These are phyloP conservation scores for Serendipita sp. DNA, from an alignment of 768 basidiomycete species.

Conservation along the genomic window DNA sequence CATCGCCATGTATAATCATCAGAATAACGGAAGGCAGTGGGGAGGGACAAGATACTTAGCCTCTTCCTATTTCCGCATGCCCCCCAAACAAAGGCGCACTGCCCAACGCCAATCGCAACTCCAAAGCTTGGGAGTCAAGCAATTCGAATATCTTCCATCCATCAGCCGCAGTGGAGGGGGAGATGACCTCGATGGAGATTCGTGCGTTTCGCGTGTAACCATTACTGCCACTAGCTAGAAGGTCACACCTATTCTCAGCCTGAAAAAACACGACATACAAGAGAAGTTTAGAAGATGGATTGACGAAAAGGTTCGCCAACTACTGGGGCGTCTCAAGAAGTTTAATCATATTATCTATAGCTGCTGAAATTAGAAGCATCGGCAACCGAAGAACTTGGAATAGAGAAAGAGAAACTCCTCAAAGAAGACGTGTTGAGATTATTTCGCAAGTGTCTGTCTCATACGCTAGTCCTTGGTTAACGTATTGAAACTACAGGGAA, in stretches of 20 bases:
- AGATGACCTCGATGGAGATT: conserved; percentile 2
- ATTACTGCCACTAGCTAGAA: neutral
- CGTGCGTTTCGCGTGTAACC: neutral
- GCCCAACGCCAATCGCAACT: neutral
- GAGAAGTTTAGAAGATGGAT: neutral
- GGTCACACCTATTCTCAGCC: neutral
- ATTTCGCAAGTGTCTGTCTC: neutral
- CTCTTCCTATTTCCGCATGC: neutral
- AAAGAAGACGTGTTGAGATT: neutral
- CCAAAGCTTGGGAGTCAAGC: neutral
- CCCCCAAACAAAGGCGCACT: neutral
- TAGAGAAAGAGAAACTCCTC: neutral
- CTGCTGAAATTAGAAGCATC: neutral
- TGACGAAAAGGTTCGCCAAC: neutral
- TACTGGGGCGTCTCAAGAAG: neutral
- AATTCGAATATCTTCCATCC: neutral
- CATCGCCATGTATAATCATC: neutral
- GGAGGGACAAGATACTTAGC: neutral
- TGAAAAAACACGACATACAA: neutral
- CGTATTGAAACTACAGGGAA: neutral
- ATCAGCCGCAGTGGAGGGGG: neutral
- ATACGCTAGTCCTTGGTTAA: neutral
- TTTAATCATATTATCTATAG: neutral
- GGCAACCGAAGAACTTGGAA: neutral
- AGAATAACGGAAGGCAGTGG: neutral